Evolutionary conservation across 2,329 filamentous ascomycete genomes (phyloP), one percentile per base, ranked within the genome.

Genomic region (Aspergillus japonicus): DNA sequence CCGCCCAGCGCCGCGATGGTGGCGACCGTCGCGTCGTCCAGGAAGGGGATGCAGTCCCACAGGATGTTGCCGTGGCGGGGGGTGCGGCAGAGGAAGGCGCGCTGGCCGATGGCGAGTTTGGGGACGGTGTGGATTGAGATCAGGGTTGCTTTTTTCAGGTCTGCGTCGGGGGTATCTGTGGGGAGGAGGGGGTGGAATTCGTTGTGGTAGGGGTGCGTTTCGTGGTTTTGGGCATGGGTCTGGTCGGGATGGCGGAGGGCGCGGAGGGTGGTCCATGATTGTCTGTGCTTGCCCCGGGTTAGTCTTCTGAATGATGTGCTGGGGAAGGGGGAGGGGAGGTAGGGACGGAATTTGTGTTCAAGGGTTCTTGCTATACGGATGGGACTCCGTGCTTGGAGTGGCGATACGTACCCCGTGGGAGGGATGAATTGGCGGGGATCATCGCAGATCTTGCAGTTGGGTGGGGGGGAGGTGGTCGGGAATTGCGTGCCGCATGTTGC

Each of bases 11-110:
- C 71, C 5, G 83, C 80, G 66, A 94, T 85, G 58, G 74, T 72
- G 0, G 47, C 1, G 0, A 90, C 74, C 0, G 90, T 93, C 3
- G 81, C 81, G 1, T 82, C 75, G 70, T 93, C 89, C 3, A 95
- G 77, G 64, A 87, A 85, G 0, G 89, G 83, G 58, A 95, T 79
- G 62, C 89, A 87, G 74, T 95, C 91, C 91, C 91, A 96, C 1
- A 95, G 83, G 1, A 95, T 75, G 71, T 93, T 93, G 0, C 90
- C 90, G 0, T 74, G 60, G 0, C 84, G 79, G 0, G 84, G 79
- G 0, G 89, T 91, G 53, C 82, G 80, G 12, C 94, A 77, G 2
- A 96, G 78, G 50, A 92, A 82, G 21, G 87, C 87, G 33, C 91
- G 83, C 74, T 95, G 88, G 1, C 90, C 90, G 63, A 95, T 95